These are phyloP conservation scores for Moesziomyces sp. DNA, from an alignment of 1,284 basidiomycete species.

Conservation along the genomic window DNA sequence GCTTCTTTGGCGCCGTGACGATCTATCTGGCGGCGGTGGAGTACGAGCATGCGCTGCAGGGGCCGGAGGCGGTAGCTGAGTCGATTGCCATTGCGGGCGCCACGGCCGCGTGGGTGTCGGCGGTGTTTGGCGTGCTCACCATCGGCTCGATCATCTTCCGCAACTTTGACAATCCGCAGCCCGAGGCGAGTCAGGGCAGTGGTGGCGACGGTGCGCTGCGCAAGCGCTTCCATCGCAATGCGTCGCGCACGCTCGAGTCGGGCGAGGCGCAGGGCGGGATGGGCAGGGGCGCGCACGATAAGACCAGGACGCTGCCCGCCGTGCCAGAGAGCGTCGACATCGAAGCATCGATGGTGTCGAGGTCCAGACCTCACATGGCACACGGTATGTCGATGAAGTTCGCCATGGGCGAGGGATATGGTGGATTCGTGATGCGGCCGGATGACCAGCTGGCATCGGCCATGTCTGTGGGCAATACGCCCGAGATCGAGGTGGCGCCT, in stretches of 20 bases:
- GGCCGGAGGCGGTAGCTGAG: slow-evolving; percentile 8
- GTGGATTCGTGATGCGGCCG: slow-evolving; percentile 31
- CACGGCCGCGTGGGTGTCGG: slow-evolving; percentile 31
- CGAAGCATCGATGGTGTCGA: slow-evolving; percentile 35
- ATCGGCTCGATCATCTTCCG: slow-evolving; percentile 50
- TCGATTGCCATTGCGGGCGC: slow-evolving; percentile 13
- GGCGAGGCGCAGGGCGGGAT: slow-evolving; percentile 6
- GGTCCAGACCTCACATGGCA: slow-evolving; percentile 14
- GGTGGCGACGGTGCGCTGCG: slow-evolving; percentile 8
- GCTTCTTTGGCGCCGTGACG: slow-evolving; percentile 36
- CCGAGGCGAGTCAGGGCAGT: slow-evolving; percentile 28
- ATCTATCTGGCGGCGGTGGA: slow-evolving; percentile 38
- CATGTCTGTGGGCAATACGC: slow-evolving; percentile 17
- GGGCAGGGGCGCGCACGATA: slow-evolving; percentile 6
- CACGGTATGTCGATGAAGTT: slow-evolving; percentile 30
- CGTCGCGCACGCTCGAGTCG: slow-evolving; percentile 11
- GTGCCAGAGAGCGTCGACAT: slow-evolving; percentile 58
- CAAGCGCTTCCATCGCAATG: slow-evolving; percentile 13
- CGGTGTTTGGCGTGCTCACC: slow-evolving; percentile 47
- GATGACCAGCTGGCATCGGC: slow-evolving; percentile 25
- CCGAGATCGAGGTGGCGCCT: slow-evolving; percentile 14
- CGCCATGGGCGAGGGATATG: slow-evolving; percentile 20
- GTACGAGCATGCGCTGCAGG: slow-evolving; percentile 34
- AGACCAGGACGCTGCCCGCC: slow-evolving; percentile 49
- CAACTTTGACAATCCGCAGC: slow-evolving; percentile 44